A percentile compares a stretch with the other conserved stretches of the same genome.
phyloP scores from a whole-genome alignment of 2,329 filamentous ascomycete genomes.

The Fusarium lateritium region DNA sequence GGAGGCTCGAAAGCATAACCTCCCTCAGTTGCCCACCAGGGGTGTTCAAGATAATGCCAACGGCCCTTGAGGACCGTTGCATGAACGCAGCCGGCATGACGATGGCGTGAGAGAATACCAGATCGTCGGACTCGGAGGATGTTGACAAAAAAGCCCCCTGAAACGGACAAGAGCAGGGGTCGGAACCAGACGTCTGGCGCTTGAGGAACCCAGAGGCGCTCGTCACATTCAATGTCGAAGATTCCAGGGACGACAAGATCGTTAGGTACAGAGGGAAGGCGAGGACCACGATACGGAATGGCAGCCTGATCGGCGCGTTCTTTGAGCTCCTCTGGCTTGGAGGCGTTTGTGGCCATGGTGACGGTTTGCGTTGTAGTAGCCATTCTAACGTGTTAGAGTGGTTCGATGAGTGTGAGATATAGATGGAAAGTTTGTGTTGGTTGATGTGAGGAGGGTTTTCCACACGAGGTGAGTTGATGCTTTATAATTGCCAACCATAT shows the following conservation, averaged over 20 bases:
- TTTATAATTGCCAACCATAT: not conserved
- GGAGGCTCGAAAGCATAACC: conserved; percentile 55
- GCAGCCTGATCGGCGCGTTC: not conserved
- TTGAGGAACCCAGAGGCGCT: not conserved
- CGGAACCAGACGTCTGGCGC: not conserved
- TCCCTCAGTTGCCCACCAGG: conserved; percentile 55
- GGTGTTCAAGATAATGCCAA: conserved; percentile 57
- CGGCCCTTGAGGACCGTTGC: conserved; percentile 51
- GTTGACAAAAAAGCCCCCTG: not conserved
- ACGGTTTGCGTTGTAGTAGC: not conserved
- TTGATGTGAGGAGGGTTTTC: not conserved
- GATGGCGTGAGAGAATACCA: conserved; percentile 53
- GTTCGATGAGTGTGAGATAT: not conserved
- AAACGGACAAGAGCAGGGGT: not conserved
- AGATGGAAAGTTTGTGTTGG: not conserved
- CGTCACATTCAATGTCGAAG: conserved; percentile 1
- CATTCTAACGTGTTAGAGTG: not conserved
- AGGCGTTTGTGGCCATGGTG: not conserved
- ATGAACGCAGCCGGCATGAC: conserved; percentile 53
- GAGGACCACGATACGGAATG: not conserved
- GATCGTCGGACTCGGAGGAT: conserved; percentile 36
- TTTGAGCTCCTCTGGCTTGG: not conserved
- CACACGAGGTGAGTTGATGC: not conserved
- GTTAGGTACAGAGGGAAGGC: not conserved
- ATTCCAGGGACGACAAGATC: conserved; percentile 5